Evolutionary conservation across 495 filamentous ascomycete species (phyloP), one percentile per base, ranked within the genome.

Genomic region (Darksidea phi): DNA sequence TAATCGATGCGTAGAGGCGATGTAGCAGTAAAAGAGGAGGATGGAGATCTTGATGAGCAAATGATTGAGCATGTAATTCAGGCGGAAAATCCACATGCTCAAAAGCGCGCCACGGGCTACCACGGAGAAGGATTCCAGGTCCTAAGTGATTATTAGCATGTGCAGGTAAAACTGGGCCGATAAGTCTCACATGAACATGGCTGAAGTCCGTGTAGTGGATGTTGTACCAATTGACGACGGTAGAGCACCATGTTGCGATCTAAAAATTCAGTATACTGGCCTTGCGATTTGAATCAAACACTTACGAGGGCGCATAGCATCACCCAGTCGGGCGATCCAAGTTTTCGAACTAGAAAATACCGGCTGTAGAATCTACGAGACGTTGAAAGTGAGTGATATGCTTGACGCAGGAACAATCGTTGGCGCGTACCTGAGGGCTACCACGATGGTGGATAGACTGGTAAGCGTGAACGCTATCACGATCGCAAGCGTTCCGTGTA

Each of bases 1-100:
- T 34, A 21, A 49, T 36, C 56, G 60, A 43, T 61, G 56, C 12
- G 52, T 38, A 21, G 63, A 60, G 12, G 63, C 45, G 45, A 66
- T 18, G 48, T 66, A 48, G 52, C 56, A 56, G 57, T 66, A 66
- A 45, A 66, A 66, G 43, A 66, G 63, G 34, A 66, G 57, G 46
- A 66, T 66, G 23, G 56, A 60, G 32, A 38, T 48, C 37, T 66
- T 66, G 34, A 66, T 47, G 24, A 66, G 36, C 23, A 10, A 49
- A 4, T 48, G 47, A 17, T 48, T 36, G 43, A 57, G 11, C 26
- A 66, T 55, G 57, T 66, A 66, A 32, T 45, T 48, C 20, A 66
- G 6, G 17, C 63, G 26, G 57, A 60, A 61, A 34, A 66, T 66
- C 56, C 57, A 66, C 12, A 58, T 24, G 6, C 50, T 47, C 3